A percentile compares a stretch with the other conserved stretches of the same genome.
Conservation (phyloP, 176 grass and related monocot species). For the Oryza glumipatula region DNA sequence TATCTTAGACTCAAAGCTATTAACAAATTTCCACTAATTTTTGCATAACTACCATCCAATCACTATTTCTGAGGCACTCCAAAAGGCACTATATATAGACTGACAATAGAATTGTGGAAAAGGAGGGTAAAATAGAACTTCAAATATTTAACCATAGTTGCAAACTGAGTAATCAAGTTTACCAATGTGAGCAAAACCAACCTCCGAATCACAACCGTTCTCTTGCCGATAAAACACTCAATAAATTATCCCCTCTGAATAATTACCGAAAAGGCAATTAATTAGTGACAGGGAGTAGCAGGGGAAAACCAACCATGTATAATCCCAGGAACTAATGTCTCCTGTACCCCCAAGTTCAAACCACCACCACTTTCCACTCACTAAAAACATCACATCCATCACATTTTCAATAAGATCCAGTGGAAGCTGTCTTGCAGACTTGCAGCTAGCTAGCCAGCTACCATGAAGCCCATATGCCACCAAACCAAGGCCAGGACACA, state of each 20-base stretch:
- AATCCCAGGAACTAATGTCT: slow-evolving; percentile 25
- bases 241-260: neutral
- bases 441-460: slow-evolving; percentile 97
- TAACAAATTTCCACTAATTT: neutral
- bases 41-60: neutral
- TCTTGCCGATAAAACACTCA: neutral
- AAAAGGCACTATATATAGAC: neutral
- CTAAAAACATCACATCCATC: slow-evolving; percentile 49
- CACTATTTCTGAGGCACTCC: neutral
- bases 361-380: slow-evolving; percentile 34
- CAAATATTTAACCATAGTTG: neutral
- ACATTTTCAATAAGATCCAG: slow-evolving; percentile 62
- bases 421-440: slow-evolving; percentile 85
- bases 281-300: slow-evolving; percentile 14
- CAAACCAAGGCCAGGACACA: slow-evolving; percentile 67
- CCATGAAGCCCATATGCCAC: slow-evolving; percentile 88
- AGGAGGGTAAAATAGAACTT: neutral
- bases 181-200: slow-evolving; percentile 1
- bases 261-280: slow-evolving; percentile 33
- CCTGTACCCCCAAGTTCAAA: slow-evolving; percentile 27
- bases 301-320: slow-evolving; percentile 29
- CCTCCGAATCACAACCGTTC: neutral
- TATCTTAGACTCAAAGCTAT: neutral
- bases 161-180: neutral
- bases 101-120: neutral